Evolutionary conservation across 768 basidiomycete species (phyloP).

Genomic region (Pulveroboletus sp.): DNA sequence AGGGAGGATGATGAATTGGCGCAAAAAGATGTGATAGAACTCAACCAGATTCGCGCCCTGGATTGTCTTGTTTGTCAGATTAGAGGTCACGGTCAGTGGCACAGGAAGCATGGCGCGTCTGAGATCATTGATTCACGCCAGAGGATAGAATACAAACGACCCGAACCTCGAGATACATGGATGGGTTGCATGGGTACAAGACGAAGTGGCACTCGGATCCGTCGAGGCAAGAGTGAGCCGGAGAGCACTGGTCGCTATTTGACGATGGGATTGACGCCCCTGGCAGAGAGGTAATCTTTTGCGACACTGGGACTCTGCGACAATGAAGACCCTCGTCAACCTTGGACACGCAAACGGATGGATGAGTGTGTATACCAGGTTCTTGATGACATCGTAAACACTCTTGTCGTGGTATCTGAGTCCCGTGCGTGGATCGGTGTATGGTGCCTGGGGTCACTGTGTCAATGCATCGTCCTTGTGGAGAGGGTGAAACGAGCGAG

Average conservation of each 20-base stretch:
- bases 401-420: conserved; percentile 83
- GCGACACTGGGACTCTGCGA: conserved; percentile 57
- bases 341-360: neutral
- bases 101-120: neutral
- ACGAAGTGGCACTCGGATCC: neutral
- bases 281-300: conserved; percentile 67
- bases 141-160: neutral
- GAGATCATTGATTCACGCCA: neutral
- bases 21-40: neutral
- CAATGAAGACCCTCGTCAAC: neutral
- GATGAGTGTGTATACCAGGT: conserved; percentile 43
- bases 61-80: neutral
- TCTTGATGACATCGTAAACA: conserved; percentile 78
- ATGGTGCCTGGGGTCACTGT: conserved; percentile 49
- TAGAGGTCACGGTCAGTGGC: neutral
- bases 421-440: conserved; percentile 77
- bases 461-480: neutral
- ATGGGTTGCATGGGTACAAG: neutral
- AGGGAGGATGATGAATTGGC: neutral
- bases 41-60: neutral
- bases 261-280: conserved; percentile 47
- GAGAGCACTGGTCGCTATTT: conserved; percentile 24
- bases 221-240: neutral
- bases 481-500: neutral
- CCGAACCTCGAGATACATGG: neutral